These are phyloP conservation scores for Kazachstania bromeliacearum DNA, from an alignment of 805 yeast genomes.

Conservation along the genomic window DNA sequence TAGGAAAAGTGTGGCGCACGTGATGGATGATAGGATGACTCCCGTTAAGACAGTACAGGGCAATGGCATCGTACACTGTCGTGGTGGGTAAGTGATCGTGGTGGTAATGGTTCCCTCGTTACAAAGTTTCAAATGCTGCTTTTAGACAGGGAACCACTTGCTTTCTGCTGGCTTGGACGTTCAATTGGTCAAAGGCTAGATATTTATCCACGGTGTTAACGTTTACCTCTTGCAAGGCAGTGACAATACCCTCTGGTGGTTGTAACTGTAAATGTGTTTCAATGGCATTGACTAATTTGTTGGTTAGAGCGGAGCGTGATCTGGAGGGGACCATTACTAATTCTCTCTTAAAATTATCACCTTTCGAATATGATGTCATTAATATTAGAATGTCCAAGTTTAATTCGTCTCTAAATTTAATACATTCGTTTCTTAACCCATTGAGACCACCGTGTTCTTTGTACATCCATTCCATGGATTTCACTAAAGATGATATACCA, in stretches of 20 bases:
- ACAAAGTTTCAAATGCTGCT: slow-evolving; percentile 14
- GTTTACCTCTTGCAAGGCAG: not conserved
- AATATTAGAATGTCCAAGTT: slow-evolving; percentile 35
- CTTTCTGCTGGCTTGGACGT: slow-evolving; percentile 64
- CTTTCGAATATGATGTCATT: slow-evolving; percentile 39
- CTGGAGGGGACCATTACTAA: slow-evolving; percentile 27
- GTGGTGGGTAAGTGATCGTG: too few relatives aligned
- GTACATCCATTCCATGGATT: slow-evolving; percentile 47
- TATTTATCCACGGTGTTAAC: not conserved
- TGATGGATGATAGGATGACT: too few relatives aligned
- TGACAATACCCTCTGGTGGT: not conserved
- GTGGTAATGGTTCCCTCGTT: too few relatives aligned
- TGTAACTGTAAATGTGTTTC: slow-evolving; percentile 10
- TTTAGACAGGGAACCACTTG: slow-evolving; percentile 63
- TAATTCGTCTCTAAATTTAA: slow-evolving; percentile 22
- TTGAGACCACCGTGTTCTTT: slow-evolving; percentile 24
- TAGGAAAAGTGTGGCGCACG: too few relatives aligned
- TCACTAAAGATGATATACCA: slow-evolving; percentile 74
- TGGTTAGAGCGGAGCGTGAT: slow-evolving; percentile 10
- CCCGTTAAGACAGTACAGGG: too few relatives aligned
- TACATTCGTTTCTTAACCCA: slow-evolving; percentile 16
- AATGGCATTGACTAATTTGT: slow-evolving; percentile 9
- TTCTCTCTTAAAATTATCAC: slow-evolving; percentile 35
- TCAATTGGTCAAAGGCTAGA: slow-evolving; percentile 37
- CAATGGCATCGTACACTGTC: too few relatives aligned